A percentile compares a stretch with the other conserved stretches of the same genome.
Evolutionary conservation across 441 rosid species (phyloP).

Genomic region (Erodium chrysanthum): DNA sequence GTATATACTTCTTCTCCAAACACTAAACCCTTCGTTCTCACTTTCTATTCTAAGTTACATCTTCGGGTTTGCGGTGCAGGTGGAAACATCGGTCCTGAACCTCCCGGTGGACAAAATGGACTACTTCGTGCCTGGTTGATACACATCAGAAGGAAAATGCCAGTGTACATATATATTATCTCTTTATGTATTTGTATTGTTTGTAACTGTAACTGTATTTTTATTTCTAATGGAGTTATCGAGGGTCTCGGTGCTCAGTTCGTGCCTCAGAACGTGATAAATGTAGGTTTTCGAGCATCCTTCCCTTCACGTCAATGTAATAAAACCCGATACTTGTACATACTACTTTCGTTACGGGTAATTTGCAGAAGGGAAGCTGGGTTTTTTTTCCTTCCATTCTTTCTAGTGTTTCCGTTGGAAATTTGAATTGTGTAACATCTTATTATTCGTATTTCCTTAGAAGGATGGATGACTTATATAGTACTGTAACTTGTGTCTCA

Average conservation of each 20-base stretch:
- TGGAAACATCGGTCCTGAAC: slow-evolving; percentile 66
- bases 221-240: neutral
- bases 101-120: slow-evolving; percentile 93
- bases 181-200: neutral
- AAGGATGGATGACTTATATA: no score
- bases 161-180: neutral
- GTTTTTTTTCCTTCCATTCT: no score
- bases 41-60: no score
- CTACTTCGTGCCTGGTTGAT: slow-evolving; percentile 67
- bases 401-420: no score
- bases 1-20: slow-evolving; percentile 22
- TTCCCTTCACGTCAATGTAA: neutral
- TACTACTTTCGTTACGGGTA: no score
- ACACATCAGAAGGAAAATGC: neutral
- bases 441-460: no score
- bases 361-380: no score
- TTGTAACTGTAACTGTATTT: neutral
- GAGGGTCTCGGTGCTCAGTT: neutral
- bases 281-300: neutral
- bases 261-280: no score
- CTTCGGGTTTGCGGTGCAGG: slow-evolving; percentile 27
- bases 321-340: neutral
- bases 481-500: no score
- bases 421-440: no score
- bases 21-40: no score